These are phyloP conservation scores for Monilinia fructigena DNA, from an alignment of 2,329 filamentous ascomycete genomes.

Conservation along the genomic window DNA sequence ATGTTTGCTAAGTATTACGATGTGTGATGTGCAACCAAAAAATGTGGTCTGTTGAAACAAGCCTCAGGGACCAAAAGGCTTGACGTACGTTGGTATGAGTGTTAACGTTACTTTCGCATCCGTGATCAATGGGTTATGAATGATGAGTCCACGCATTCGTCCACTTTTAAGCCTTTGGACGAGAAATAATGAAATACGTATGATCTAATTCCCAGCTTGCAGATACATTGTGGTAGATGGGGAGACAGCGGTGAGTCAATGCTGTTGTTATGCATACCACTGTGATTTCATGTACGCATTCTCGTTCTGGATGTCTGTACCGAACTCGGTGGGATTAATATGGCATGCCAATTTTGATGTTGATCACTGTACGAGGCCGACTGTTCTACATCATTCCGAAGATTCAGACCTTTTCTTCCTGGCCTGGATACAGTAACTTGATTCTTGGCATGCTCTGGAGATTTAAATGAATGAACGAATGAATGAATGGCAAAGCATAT, in stretches of 20 bases:
- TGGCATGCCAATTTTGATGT: not conserved
- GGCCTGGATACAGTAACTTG: not conserved
- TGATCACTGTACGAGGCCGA: not conserved
- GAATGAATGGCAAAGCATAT: not conserved
- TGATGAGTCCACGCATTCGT: not conserved
- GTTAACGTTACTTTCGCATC: slow-evolving; percentile 21
- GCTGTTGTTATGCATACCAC: slow-evolving; percentile 1
- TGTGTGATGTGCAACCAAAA: not conserved
- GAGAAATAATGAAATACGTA: not conserved
- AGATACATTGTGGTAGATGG: not conserved
- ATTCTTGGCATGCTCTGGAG: not conserved
- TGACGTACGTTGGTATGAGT: slow-evolving; percentile 12
- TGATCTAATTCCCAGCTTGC: not conserved
- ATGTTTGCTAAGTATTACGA: slow-evolving; percentile 1
- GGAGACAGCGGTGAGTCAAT: not conserved
- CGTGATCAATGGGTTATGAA: not conserved
- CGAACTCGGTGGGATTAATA: not conserved
- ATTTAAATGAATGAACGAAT: not conserved
- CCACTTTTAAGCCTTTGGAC: not conserved
- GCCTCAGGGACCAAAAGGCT: slow-evolving; percentile 10
- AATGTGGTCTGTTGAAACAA: not conserved
- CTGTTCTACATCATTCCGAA: not conserved
- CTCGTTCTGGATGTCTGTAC: not conserved
- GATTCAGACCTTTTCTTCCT: not conserved
- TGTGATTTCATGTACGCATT: not conserved